Evolutionary conservation across 2,329 filamentous ascomycete species (phyloP), one percentile per base, ranked within the genome.

Genomic region (Plenodomus lindquistii): DNA sequence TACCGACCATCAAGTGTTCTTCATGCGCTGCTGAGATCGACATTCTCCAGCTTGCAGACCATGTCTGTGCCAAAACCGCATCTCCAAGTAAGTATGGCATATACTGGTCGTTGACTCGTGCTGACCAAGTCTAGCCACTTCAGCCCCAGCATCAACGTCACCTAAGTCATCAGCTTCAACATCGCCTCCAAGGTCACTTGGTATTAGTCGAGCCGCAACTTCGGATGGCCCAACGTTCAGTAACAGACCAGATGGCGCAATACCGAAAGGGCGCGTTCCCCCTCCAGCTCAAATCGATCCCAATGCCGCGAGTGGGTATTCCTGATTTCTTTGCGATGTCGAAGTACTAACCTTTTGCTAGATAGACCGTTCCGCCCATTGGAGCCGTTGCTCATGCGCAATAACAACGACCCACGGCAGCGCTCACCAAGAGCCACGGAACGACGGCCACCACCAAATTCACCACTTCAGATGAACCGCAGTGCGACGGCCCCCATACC

Each of bases 21-120:
- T 69, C 63, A 40, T 73, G 71, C 56, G 65, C 63, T 37, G 62
- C 65, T 44, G 84, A 92, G 63, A 89, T 96, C 50, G 87, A 92
- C 67, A 94, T 96, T 60, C 87, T 88, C 35, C 78, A 86, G 71
- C 88, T 96, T 86, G 90, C 89, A 53, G 90, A 95, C 54, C 91
- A 96, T 76, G 71, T 89, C 52, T 96, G 91, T 72, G 71, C 72
- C 27, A 31, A 31, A 31, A 8, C 27, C 27, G 27, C 27, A 31
- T 31, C 27, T 15, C 27, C 27, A 31, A 7, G 27, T 73, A 75
- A 76, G 64, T 80, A 81, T 31, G 29, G 11, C 27, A 7, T 31
- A 13, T 31, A 31, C 27, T 31, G 27, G 11, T 6, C 27, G 15
- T 31, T 7, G 27, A 8, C 27, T 31, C 11, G 11, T 11, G 27